Evolutionary conservation across 371 early-diverging fungal species (phyloP).

Genomic region (Choanephora cucurbitarum): DNA sequence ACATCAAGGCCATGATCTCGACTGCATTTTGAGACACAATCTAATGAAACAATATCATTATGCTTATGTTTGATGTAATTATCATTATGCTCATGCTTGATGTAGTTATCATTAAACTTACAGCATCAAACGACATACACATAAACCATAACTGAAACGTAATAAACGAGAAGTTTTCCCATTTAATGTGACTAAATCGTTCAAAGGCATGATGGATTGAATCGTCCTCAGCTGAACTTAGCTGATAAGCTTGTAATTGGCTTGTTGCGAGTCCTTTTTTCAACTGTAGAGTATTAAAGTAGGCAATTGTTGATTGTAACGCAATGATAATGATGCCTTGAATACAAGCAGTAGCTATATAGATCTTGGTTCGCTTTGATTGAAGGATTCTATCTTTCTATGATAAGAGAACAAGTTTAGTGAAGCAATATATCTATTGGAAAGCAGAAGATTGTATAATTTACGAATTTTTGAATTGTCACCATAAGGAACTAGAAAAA

Average conservation of each 20-base stretch:
- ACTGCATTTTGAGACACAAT: slow-evolving; percentile 44
- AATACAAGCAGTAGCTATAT: slow-evolving; percentile 34
- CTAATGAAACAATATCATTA: slow-evolving; percentile 18
- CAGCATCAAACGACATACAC: slow-evolving; percentile 52
- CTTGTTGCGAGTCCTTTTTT: slow-evolving; percentile 15
- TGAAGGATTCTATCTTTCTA: slow-evolving; percentile 41
- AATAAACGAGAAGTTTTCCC: slow-evolving; percentile 52
- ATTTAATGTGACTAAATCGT: slow-evolving; percentile 41
- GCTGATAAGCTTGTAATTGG: slow-evolving; percentile 5
- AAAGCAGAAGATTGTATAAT: not conserved
- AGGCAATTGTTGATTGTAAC: slow-evolving; percentile 40
- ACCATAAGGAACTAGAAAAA: slow-evolving; percentile 16
- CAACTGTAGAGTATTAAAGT: slow-evolving; percentile 33
- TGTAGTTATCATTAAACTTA: no score
- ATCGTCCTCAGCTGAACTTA: slow-evolving; percentile 2
- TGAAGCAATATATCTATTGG: not conserved
- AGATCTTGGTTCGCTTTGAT: slow-evolving; percentile 41
- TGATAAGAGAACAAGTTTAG: not conserved
- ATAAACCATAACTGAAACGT: slow-evolving; percentile 50
- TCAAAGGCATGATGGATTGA: slow-evolving; percentile 21
- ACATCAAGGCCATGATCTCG: slow-evolving; percentile 41
- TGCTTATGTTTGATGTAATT: not conserved
- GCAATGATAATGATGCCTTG: slow-evolving; percentile 44
- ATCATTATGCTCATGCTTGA: no score
- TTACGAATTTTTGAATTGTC: slow-evolving; percentile 21